Evolutionary conservation across 2,329 filamentous ascomycete genomes (phyloP).

Genomic region (Torrubiellomyces zombiae): DNA sequence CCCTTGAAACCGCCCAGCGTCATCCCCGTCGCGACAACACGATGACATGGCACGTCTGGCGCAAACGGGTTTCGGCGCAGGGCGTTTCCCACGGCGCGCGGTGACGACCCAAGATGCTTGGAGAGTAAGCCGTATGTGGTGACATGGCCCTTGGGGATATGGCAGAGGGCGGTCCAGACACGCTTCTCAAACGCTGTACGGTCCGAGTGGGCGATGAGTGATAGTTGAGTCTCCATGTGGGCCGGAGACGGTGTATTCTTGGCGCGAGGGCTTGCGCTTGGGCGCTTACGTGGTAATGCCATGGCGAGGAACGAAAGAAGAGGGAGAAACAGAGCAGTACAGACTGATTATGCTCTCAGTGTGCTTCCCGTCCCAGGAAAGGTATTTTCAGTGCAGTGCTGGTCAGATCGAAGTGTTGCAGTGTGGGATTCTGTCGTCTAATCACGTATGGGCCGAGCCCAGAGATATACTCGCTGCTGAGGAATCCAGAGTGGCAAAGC

Average conservation of each 20-base stretch:
- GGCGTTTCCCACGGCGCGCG: conserved; percentile 63
- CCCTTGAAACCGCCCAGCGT: conserved; percentile 58
- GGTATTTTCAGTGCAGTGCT: too few relatives aligned
- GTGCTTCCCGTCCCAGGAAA: conserved; percentile 1
- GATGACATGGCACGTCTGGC: conserved; percentile 65
- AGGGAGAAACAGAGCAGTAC: too few relatives aligned
- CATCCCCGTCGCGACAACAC: conserved; percentile 59
- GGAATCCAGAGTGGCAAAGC: too few relatives aligned
- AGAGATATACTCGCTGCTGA: too few relatives aligned
- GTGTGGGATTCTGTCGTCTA: too few relatives aligned
- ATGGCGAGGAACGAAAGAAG: too few relatives aligned
- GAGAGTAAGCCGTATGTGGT: conserved; percentile 66
- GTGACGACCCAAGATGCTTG: conserved; percentile 49
- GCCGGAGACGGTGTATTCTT: conserved; percentile 1
- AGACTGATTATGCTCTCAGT: conserved; percentile 1
- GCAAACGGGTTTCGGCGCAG: conserved; percentile 69
- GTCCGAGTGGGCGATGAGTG: conserved; percentile 24
- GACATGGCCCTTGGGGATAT: conserved; percentile 59
- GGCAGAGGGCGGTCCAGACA: conserved; percentile 57
- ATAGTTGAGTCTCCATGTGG: conserved; percentile 23
- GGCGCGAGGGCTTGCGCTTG: conserved; percentile 2
- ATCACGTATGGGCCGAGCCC: too few relatives aligned
- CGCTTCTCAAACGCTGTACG: conserved; percentile 40
- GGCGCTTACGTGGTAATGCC: too few relatives aligned
- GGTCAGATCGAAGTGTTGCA: too few relatives aligned